phyloP scores from a whole-genome alignment of 306 rosid genomes.

The Lathyrus tuberosus region DNA sequence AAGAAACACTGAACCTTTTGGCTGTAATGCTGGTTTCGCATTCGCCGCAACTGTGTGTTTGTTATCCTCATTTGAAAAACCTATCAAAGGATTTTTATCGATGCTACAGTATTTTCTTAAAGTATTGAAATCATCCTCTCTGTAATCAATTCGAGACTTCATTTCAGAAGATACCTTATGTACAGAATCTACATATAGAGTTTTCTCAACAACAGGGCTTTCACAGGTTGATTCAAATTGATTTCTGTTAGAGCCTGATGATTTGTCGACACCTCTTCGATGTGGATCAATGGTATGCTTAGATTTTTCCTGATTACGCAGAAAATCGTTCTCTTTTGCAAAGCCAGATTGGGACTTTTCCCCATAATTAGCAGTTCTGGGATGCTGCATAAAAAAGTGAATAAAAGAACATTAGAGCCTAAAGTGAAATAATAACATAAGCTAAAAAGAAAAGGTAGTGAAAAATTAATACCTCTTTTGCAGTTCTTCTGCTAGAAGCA shows the following conservation, averaged over 20 bases:
- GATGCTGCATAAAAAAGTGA: slow-evolving; percentile 47
- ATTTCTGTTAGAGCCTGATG: slow-evolving; percentile 41
- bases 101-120: slow-evolving; percentile 37
- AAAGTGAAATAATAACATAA: slow-evolving; percentile 27
- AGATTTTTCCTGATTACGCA: slow-evolving; percentile 43
- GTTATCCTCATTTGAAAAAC: slow-evolving; percentile 52
- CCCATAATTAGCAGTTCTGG: slow-evolving; percentile 44
- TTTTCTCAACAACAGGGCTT: slow-evolving; percentile 76
- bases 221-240: slow-evolving; percentile 43
- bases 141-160: slow-evolving; percentile 39
- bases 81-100: slow-evolving; percentile 38
- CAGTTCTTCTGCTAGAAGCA: slow-evolving; percentile 55
- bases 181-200: slow-evolving; percentile 74
- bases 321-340: slow-evolving; percentile 43
- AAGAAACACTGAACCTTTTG: slow-evolving; percentile 45
- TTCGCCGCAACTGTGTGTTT: slow-evolving; percentile 39
- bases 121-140: slow-evolving; percentile 43
- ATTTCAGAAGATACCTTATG: slow-evolving; percentile 51
- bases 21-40: slow-evolving; percentile 40
- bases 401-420: slow-evolving; percentile 26
- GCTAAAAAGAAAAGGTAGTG: slow-evolving; percentile 13
- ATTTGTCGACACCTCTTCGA: slow-evolving; percentile 46
- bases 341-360: slow-evolving; percentile 45
- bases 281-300: slow-evolving; percentile 44
- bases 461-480: slow-evolving; percentile 47